Base-by-base conservation (phyloP, 345 rosid species). In the Populus alba region DNA sequence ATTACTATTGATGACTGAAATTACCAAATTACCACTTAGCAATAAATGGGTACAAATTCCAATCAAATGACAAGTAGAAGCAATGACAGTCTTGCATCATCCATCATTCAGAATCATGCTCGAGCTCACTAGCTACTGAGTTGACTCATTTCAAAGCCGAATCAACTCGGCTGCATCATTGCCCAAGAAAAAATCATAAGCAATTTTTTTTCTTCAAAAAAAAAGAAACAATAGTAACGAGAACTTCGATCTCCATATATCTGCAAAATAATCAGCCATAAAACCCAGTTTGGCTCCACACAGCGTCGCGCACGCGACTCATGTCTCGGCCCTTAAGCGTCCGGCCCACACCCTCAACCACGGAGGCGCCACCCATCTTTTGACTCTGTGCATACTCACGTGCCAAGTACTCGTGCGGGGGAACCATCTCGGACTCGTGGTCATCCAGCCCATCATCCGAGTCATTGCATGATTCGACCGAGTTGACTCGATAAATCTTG, bases 391-490 rank as follows among this genome's bases (percentile, higher is more conserved):
- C 90, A 43, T 87, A 85, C 38, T 80, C 93, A 73, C 89, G 91
- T 37, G 98, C 93, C 66, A 96, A 72, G 80, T 92, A 97, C 90
- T 94, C 99, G 62, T 97, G 99, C 43, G 99, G 99, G 8, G 99
- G 99, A 37, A 93, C 87, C 91, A 92, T 86, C 80, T 89, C 94
- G 37, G 83, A 77, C 10, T 89, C 97, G 20, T 67, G 80, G 22
- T 91, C 96, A 7, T 86, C 87, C 23, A 81, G 37, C 78, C 86
- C 91, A n/a, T 88, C 96, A 29, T 88, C 97, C 27, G 87, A 89
- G 76, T 87, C 94, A 15, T 87, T 94, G 74, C 93, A 76, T 75
- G 96, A 93, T 86, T 91, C 99, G 1, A 86, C 94, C 71, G 99
- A 95, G 85, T 90, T 79, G 3, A 88, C 94, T 41, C 93, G 86